Evolutionary conservation across 2,329 filamentous ascomycete species (phyloP).

Genomic region (Pyrenophora teres): DNA sequence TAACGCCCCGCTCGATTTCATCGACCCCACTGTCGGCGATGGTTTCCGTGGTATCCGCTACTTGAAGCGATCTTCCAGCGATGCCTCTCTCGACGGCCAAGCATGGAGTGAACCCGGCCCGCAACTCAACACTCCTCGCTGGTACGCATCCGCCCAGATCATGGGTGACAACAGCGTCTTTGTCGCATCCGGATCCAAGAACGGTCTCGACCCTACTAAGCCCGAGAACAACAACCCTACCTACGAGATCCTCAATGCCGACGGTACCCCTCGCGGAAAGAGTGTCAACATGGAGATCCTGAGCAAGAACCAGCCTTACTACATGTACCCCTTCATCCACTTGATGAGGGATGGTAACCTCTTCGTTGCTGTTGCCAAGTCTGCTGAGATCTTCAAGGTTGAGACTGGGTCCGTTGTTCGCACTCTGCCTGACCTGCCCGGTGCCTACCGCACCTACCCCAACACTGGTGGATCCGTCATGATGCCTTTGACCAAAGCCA

Average conservation of each 20-base stretch:
- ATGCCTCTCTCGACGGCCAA: slow-evolving; percentile 54
- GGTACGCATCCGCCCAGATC: slow-evolving; percentile 66
- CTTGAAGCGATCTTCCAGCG: slow-evolving; percentile 54
- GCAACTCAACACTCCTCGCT: slow-evolving; percentile 59
- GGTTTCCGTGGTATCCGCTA: slow-evolving; percentile 64
- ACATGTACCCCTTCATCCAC: slow-evolving; percentile 68
- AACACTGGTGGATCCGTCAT: slow-evolving; percentile 65
- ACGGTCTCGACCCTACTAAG: slow-evolving; percentile 61
- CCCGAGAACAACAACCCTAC: slow-evolving; percentile 66
- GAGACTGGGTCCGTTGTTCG: slow-evolving; percentile 52
- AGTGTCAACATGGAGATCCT: slow-evolving; percentile 60
- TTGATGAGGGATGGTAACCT: slow-evolving; percentile 61
- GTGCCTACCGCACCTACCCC: slow-evolving; percentile 63
- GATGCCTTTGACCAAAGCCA: slow-evolving; percentile 58
- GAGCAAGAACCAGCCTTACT: slow-evolving; percentile 64
- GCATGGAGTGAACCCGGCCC: slow-evolving; percentile 62
- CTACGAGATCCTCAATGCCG: slow-evolving; percentile 61
- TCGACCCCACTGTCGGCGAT: slow-evolving; percentile 63
- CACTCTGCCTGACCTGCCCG: slow-evolving; percentile 58
- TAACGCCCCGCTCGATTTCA: slow-evolving; percentile 59
- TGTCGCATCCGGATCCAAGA: slow-evolving; percentile 64
- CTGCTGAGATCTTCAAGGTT: slow-evolving; percentile 61
- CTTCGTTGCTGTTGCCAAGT: slow-evolving; percentile 62
- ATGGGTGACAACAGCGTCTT: slow-evolving; percentile 63
- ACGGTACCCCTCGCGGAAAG: slow-evolving; percentile 54